Evolutionary conservation across 768 basidiomycete genomes (phyloP).

Genomic region (Russula vinacea): DNA sequence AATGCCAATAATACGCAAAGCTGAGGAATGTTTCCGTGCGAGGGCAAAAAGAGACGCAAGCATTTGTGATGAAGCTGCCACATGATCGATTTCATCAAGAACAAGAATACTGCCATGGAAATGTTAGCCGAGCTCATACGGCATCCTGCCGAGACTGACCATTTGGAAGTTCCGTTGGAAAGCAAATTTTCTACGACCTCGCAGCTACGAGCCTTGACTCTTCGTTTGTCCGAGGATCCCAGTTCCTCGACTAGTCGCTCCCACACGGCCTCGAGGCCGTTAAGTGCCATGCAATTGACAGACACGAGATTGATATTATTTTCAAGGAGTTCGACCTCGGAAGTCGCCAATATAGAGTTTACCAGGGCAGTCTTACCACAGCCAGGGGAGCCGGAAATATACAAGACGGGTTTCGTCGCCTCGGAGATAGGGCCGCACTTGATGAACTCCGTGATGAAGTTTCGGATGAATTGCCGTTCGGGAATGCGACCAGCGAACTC

Average conservation of each 20-base stretch:
- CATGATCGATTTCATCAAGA: slow-evolving; percentile 85
- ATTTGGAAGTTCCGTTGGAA: slow-evolving; percentile 47
- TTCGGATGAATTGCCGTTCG: slow-evolving; percentile 56
- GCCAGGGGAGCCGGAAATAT: slow-evolving; percentile 91
- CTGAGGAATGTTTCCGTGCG: slow-evolving; percentile 49
- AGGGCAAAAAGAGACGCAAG: slow-evolving; percentile 66
- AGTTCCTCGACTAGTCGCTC: slow-evolving; percentile 61
- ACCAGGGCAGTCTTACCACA: slow-evolving; percentile 90
- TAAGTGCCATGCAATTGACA: slow-evolving; percentile 81
- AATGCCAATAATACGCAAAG: slow-evolving; percentile 74
- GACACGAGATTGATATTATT: slow-evolving; percentile 48
- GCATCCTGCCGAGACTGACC: slow-evolving; percentile 39
- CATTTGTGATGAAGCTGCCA: slow-evolving; percentile 57
- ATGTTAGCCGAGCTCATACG: slow-evolving; percentile 27
- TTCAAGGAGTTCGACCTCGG: slow-evolving; percentile 40
- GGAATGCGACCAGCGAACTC: slow-evolving; percentile 64
- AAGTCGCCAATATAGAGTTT: slow-evolving; percentile 52
- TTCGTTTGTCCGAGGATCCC: slow-evolving; percentile 38
- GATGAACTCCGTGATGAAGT: slow-evolving; percentile 59
- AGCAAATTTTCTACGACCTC: slow-evolving; percentile 46
- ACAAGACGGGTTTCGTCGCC: slow-evolving; percentile 51
- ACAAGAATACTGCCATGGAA: slow-evolving; percentile 56
- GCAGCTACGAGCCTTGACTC: slow-evolving; percentile 41
- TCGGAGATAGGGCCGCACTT: slow-evolving; percentile 33
- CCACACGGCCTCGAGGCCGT: slow-evolving; percentile 67